phyloP scores from a whole-genome alignment of 163 green algal species.

The Chlamydomonas reinhardtii region DNA sequence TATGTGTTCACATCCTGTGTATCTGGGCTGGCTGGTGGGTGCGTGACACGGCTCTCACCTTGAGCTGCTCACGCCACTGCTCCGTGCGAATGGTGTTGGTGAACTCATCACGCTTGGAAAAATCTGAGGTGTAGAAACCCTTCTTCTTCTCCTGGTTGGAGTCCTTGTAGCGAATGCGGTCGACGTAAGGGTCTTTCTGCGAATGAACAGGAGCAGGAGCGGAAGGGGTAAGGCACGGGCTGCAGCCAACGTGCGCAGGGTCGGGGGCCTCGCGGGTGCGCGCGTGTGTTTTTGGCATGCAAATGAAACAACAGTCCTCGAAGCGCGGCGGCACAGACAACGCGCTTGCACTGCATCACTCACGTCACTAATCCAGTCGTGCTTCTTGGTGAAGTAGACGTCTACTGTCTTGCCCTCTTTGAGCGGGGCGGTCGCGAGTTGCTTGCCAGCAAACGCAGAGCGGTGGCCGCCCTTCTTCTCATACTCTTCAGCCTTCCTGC shows the following conservation, averaged over 20 bases:
- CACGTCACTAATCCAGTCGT: conserved; percentile 81
- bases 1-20: too few relatives aligned
- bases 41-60: too few relatives aligned
- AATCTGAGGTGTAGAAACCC: conserved; percentile 89
- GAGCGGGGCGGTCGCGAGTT: conserved; percentile 70
- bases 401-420: conserved; percentile 77
- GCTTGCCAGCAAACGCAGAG: conserved; percentile 77
- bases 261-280: too few relatives aligned
- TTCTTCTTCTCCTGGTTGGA: conserved; percentile 79
- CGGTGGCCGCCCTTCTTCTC: conserved; percentile 52
- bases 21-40: too few relatives aligned
- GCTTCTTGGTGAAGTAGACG: conserved; percentile 88
- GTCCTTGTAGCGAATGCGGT: conserved; percentile 80
- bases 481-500: conserved; percentile 76
- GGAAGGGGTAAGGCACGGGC: too few relatives aligned
- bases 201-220: too few relatives aligned
- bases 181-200: conserved; percentile 80
- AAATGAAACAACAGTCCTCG: too few relatives aligned
- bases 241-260: too few relatives aligned
- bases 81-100: conserved; percentile 83
- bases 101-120: conserved; percentile 89
- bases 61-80: conserved; percentile 88
- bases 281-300: too few relatives aligned
- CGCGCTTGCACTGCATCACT: neutral
- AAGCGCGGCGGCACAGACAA: too few relatives aligned